A percentile compares a stretch with the other conserved stretches of the same genome.
These are phyloP conservation scores for Pichia pseudocactophila DNA, from an alignment of 805 yeast species.

Conservation along the genomic window DNA sequence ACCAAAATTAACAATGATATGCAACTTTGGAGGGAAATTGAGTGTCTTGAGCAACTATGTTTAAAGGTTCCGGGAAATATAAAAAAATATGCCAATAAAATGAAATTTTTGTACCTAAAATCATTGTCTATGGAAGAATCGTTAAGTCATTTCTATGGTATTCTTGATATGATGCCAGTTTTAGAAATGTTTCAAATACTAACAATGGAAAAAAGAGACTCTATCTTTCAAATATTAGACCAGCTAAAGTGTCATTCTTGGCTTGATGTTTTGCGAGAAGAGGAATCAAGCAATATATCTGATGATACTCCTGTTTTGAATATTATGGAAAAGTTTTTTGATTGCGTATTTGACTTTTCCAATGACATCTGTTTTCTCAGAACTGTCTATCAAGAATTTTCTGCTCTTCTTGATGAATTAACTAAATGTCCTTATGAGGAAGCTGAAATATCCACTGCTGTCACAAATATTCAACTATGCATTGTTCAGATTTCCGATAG, in stretches of 20 bases:
- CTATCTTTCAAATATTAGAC: no score
- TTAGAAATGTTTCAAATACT: no score
- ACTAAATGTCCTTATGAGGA: slow-evolving; percentile 24
- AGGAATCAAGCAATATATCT: no score
- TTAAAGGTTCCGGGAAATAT: slow-evolving; percentile 50
- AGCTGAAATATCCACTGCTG: slow-evolving; percentile 11
- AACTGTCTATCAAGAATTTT: no score
- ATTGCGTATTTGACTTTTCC: no score
- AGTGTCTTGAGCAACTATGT: slow-evolving; percentile 40
- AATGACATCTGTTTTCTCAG: no score
- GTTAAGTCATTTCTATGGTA: slow-evolving; percentile 34
- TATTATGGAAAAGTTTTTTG: no score
- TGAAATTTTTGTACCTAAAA: slow-evolving; percentile 47
- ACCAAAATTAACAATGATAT: slow-evolving; percentile 7
- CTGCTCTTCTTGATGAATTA: background rate
- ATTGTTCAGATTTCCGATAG: slow-evolving; percentile 30
- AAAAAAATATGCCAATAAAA: slow-evolving; percentile 36
- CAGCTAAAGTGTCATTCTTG: no score
- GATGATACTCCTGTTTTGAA: no score
- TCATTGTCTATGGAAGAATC: slow-evolving; percentile 48
- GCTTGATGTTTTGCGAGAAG: no score
- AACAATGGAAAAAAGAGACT: no score
- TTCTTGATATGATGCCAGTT: no score
- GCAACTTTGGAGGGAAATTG: slow-evolving; percentile 42
- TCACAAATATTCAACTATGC: slow-evolving; percentile 28